Evolutionary conservation across 345 rosid species (phyloP).

Genomic region (Viola odorata): DNA sequence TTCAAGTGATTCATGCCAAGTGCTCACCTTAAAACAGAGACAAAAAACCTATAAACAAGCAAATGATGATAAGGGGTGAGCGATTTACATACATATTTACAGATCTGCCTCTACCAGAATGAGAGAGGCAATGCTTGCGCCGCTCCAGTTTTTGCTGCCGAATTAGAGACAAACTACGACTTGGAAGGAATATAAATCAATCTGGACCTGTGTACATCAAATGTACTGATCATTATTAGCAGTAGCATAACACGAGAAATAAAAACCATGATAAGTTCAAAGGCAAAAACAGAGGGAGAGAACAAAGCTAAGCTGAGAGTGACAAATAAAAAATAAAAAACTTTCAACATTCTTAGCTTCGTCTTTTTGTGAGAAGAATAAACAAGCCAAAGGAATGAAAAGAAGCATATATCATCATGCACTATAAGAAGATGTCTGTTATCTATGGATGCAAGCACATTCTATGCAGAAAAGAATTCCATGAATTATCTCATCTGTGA

Average conservation of each 20-base stretch:
- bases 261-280: neutral
- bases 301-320: neutral
- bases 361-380: no score
- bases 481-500: neutral
- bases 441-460: neutral
- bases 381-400: neutral
- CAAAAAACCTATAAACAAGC: neutral
- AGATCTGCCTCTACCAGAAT: constrained; percentile 20
- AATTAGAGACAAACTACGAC: constrained; percentile 4
- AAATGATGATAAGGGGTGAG: constrained; percentile 1
- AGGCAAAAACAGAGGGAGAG: neutral
- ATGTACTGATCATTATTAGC: neutral
- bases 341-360: neutral
- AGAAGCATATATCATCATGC: neutral
- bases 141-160: constrained; percentile 5
- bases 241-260: neutral
- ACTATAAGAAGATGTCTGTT: neutral
- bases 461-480: neutral
- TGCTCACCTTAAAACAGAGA: constrained; percentile 11
- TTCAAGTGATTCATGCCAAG: constrained; percentile 11
- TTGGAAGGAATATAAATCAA: constrained; percentile 8
- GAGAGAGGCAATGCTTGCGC: neutral
- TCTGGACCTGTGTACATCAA: constrained; percentile 24
- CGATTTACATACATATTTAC: constrained; percentile 19
- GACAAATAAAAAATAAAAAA: neutral